phyloP scores from a whole-genome alignment of 306 rosid species.

The Dalbergia oliveri region DNA sequence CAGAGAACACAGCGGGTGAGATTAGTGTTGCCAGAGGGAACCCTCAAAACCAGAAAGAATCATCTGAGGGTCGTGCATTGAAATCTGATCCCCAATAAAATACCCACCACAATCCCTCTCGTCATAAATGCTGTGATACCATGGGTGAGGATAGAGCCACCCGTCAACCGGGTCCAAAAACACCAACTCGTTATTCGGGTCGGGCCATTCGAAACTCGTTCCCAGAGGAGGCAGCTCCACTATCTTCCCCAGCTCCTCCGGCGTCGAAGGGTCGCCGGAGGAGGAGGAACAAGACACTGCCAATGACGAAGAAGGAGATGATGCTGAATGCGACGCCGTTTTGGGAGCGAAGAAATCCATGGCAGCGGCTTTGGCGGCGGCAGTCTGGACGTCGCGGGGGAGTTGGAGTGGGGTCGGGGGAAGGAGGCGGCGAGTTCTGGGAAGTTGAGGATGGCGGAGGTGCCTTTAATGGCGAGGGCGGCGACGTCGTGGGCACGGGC shows the following conservation, averaged over 20 bases:
- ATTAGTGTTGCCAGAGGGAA: slow-evolving; percentile 64
- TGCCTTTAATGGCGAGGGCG: slow-evolving; percentile 80
- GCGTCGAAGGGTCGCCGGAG: slow-evolving; percentile 46
- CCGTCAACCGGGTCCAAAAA: slow-evolving; percentile 64
- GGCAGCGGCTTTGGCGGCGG: slow-evolving; percentile 88
- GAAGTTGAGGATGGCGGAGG: slow-evolving; percentile 94
- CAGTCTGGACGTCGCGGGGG: slow-evolving; percentile 88
- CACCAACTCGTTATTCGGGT: slow-evolving; percentile 59
- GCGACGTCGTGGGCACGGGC: slow-evolving; percentile 99
- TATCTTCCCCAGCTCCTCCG: slow-evolving; percentile 88
- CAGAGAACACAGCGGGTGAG: not conserved
- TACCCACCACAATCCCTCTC: slow-evolving; percentile 48
- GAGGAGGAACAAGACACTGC: slow-evolving; percentile 8
- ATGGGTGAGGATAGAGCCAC: slow-evolving; percentile 59
- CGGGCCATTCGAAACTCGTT: slow-evolving; percentile 54
- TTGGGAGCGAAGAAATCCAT: slow-evolving; percentile 54
- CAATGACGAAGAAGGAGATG: slow-evolving; percentile 15
- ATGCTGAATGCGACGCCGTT: slow-evolving; percentile 11
- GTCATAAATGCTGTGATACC: slow-evolving; percentile 56
- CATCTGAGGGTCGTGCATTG: slow-evolving; percentile 43
- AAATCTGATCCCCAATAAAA: slow-evolving; percentile 55
- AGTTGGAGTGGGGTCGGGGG: slow-evolving; percentile 84
- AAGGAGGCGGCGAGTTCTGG: slow-evolving; percentile 69
- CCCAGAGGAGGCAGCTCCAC: slow-evolving; percentile 73
- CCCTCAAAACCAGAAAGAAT: slow-evolving; percentile 57